Percentiles rank a stretch among this genome's conserved stretches.
Conservation (phyloP, 2,329 filamentous ascomycete species). For the Amauroascus niger region DNA sequence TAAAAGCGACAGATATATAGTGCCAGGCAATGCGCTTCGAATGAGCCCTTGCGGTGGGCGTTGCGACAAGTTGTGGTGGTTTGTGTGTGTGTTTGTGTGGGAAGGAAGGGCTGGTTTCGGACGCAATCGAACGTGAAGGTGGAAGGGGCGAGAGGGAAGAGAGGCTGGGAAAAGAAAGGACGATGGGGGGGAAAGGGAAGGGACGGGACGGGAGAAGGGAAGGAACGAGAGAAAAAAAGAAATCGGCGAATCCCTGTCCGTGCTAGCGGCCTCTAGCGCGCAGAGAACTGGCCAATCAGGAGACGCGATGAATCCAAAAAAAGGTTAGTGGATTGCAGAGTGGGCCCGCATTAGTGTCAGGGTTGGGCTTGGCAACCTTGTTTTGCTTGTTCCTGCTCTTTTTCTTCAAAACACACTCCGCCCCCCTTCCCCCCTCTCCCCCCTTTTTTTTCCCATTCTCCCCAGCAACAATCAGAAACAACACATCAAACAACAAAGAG, state of each 20-base stretch:
- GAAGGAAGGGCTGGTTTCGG: neutral
- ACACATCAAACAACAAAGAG: conserved; percentile 1
- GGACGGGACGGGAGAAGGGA: neutral
- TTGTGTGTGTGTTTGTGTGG: conserved; percentile 1
- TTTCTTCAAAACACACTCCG: too few species aligned
- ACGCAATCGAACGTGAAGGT: neutral
- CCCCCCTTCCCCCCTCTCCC: too few species aligned
- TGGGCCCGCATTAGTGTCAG: conserved; percentile 4
- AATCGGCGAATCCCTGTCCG: conserved; percentile 8
- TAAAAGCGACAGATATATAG: conserved; percentile 1
- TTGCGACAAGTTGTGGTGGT: too few species aligned
- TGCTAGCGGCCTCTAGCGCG: conserved; percentile 3
- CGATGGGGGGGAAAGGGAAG: neutral
- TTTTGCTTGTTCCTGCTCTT: neutral
- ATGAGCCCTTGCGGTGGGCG: neutral
- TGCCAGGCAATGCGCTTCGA: conserved; percentile 12
- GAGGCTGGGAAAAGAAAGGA: conserved; percentile 5
- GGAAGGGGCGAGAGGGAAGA: conserved; percentile 3
- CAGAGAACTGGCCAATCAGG: neutral
- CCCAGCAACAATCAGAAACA: neutral
- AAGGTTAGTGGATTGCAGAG: neutral
- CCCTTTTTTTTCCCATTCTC: neutral
- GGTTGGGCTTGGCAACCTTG: conserved; percentile 11
- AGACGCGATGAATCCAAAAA: neutral
- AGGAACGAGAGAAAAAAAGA: neutral